Base-by-base conservation (phyloP, 129 eudicot species). In the Pulicaria dysenterica region DNA sequence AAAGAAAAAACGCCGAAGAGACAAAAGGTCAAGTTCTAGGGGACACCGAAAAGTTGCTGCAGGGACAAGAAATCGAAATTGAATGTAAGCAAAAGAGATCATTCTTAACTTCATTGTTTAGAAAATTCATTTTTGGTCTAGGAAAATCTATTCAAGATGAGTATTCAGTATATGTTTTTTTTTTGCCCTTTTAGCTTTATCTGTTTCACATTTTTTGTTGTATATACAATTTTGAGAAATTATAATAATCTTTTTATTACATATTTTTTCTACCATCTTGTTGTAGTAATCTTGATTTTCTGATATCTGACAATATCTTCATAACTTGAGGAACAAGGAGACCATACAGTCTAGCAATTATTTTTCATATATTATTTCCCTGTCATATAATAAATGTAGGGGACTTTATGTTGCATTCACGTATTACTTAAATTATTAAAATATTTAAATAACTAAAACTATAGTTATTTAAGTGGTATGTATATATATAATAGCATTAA, bases 41-140 rank as follows among this genome's bases (percentile, higher is more conserved):
- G 87, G 96, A 39, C 95, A 88, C 75, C 82, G 96, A 45, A 91
- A 91, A 79, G 84, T 79, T 51, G 83, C 79, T 40, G 81, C 86
- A 0, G 86, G 86, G 15, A 45, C 73, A 46, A 82, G 80, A 73
- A 76, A 76, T 61, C 44, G 59, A 58, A 67, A n/a, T 17, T 17
- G 54, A 65, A 63, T 77, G 83, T 81, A 85, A 73, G 58, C 74
- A 48, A 79, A 75, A 67, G 62, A 47, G 72, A 56, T 59, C 69
- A 59, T 73, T 64, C 67, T 80, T 61, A 47, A 73, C 81, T 70
- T 81, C 79, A 79, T 86, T 83, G 81, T 67, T 80, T 69, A 67
- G 83, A 73, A 40, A 70, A 70, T 50, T 64, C 48, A 57, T 10
- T 50, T 14, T 16, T 73, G 88, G 79, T 81, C 64, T 79, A 76